Percentiles rank a stretch among this genome's conserved stretches.
phyloP scores from a whole-genome alignment of 768 basidiomycete genomes.

The Amanita rubescens region DNA sequence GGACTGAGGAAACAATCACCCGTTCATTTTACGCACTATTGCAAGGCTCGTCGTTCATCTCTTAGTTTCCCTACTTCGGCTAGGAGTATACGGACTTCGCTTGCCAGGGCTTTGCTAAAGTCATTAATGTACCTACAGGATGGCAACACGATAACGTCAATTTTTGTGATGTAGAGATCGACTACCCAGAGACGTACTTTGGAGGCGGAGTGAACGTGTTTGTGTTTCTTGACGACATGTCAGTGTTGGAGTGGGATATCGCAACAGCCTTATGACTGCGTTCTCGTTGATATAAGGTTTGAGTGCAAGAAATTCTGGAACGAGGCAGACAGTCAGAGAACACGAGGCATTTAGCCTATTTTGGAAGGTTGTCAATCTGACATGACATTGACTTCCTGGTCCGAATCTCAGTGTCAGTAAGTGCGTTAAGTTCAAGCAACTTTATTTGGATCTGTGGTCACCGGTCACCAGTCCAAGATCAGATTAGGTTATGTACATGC shows the following conservation, averaged over 20 bases:
- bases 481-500: too few species aligned
- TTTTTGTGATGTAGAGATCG: neutral
- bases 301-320: neutral
- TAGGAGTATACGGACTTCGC: constrained; percentile 72
- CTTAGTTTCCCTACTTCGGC: constrained; percentile 76
- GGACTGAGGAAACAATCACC: neutral
- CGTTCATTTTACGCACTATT: constrained; percentile 49
- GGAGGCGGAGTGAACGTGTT: constrained; percentile 7
- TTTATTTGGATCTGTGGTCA: too few species aligned
- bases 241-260: neutral
- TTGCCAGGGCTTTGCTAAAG: constrained; percentile 75
- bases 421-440: too few species aligned
- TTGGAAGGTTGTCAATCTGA: neutral
- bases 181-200: constrained; percentile 10
- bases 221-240: constrained; percentile 5
- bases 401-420: too few species aligned
- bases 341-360: constrained; percentile 3
- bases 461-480: too few species aligned
- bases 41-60: constrained; percentile 65
- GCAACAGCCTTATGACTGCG: neutral
- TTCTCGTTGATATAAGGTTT: neutral
- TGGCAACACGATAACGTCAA: neutral
- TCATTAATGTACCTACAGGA: constrained; percentile 60
- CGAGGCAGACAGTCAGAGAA: neutral
- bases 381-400: too few species aligned